phyloP scores from a whole-genome alignment of 371 early-diverging fungal genomes.

The Syncephalastrum contaminatum region DNA sequence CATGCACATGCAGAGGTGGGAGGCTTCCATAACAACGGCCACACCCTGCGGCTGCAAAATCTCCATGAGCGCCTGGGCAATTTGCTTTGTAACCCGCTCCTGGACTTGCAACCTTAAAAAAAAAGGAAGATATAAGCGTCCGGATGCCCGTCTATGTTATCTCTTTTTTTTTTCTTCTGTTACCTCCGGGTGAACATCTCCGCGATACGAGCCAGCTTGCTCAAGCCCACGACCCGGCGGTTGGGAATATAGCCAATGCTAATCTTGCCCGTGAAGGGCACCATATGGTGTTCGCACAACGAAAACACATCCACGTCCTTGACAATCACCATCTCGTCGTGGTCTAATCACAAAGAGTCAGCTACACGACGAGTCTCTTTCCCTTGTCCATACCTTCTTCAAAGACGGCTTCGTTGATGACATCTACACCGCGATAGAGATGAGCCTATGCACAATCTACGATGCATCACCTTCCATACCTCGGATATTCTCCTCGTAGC shows the following conservation, averaged over 20 bases:
- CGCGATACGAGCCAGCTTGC: slow-evolving; percentile 96
- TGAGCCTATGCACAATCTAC: neutral
- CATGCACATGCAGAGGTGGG: slow-evolving; percentile 58
- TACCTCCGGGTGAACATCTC: slow-evolving; percentile 91
- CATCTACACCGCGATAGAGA: slow-evolving; percentile 54
- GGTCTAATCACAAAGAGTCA: slow-evolving; percentile 59
- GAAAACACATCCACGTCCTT: slow-evolving; percentile 94
- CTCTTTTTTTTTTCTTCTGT: no score
- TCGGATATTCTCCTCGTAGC: slow-evolving; percentile 86
- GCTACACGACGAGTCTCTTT: no score
- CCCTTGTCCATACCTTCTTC: slow-evolving; percentile 74
- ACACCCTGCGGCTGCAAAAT: slow-evolving; percentile 95
- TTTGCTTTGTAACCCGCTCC: slow-evolving; percentile 97
- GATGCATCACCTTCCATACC: slow-evolving; percentile 44
- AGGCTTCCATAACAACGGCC: slow-evolving; percentile 96
- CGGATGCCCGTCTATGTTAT: no score
- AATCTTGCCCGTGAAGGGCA: slow-evolving; percentile 96
- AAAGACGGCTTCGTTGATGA: slow-evolving; percentile 92
- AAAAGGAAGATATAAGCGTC: no score
- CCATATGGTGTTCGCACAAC: slow-evolving; percentile 98
- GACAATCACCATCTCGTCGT: slow-evolving; percentile 98
- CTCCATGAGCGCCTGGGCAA: slow-evolving; percentile 89
- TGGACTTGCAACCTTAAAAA: slow-evolving; percentile 88
- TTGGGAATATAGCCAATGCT: slow-evolving; percentile 97
- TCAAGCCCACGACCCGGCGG: slow-evolving; percentile 91